Base-by-base conservation (phyloP, 2,329 filamentous ascomycete genomes). In the Penicillium sp. region DNA sequence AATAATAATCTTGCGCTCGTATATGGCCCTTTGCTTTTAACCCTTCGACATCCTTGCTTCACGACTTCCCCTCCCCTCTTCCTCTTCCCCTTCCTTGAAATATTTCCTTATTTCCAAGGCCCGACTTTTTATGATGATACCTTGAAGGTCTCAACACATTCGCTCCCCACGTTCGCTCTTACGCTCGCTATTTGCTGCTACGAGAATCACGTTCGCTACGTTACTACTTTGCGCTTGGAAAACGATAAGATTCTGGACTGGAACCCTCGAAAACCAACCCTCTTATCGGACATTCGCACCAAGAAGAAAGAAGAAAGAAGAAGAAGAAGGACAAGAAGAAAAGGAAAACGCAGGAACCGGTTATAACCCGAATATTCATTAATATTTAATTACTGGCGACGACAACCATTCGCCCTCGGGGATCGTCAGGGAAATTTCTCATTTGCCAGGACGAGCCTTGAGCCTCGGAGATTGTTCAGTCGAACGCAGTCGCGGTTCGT, bases 151-250 rank as follows among this genome's bases (percentile, higher is more conserved):
- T 53, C 63, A 52, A 65, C 65, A 69, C 69, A 72, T 69, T 73
- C 72, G 70, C 71, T 73, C 71, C 69, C 64, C 67, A 72, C 74
- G 69, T 69, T 76, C 73, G 73, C 73, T 71, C 64, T 66, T 67
- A 74, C 71, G 69, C 70, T 75, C 72, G 72, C 73, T 74, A 72
- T 63, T 65, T 68, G 66, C 72, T 70, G 67, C 68, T 68, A 71
- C 70, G 68, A 71, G 69, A 72, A 72, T 66, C 67, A 76, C 75
- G 69, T 71, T 76, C 75, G 75, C 75, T 76, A 76, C 73, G 69
- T 67, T 69, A 45, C 25, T 54, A 15, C 22, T 50, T 57, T 31
- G 17, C 5, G 15, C 15, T 60, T 61, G 65, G 68, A 61, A 57
- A 28, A 28, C 35, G 50, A 53, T 31, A 41, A 41, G 37, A 53